phyloP scores from a whole-genome alignment of 2,329 filamentous ascomycete genomes.

The Microsporum ferrugineum region DNA sequence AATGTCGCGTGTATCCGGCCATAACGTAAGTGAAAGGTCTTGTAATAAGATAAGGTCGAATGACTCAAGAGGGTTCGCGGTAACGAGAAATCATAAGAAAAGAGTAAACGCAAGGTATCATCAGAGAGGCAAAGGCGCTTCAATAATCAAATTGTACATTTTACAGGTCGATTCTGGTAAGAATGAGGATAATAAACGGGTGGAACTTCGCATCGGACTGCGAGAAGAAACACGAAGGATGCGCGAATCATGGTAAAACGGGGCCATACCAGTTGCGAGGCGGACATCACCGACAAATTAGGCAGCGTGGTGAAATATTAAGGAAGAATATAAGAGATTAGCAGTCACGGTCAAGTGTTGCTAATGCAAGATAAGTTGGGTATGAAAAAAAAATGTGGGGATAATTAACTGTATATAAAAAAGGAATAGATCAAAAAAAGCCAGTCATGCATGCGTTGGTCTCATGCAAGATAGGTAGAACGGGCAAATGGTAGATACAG shows the following conservation, averaged over 20 bases:
- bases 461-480: background rate
- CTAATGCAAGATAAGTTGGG: background rate
- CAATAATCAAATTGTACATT: background rate
- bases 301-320: background rate
- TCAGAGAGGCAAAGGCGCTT: background rate
- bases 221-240: background rate
- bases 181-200: background rate
- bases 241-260: background rate
- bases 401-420: background rate
- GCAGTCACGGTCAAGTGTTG: background rate
- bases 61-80: background rate
- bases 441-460: background rate
- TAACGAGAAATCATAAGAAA: background rate
- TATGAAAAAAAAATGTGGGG: background rate
- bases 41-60: background rate
- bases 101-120: background rate
- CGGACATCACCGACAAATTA: background rate
- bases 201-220: background rate
- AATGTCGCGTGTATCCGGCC: background rate
- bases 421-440: background rate
- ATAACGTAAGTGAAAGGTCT: background rate
- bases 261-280: background rate
- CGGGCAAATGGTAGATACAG: background rate
- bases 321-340: background rate
- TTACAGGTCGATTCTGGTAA: background rate